These are phyloP conservation scores for Gossypium aridum DNA, from an alignment of 441 rosid species.

Conservation along the genomic window DNA sequence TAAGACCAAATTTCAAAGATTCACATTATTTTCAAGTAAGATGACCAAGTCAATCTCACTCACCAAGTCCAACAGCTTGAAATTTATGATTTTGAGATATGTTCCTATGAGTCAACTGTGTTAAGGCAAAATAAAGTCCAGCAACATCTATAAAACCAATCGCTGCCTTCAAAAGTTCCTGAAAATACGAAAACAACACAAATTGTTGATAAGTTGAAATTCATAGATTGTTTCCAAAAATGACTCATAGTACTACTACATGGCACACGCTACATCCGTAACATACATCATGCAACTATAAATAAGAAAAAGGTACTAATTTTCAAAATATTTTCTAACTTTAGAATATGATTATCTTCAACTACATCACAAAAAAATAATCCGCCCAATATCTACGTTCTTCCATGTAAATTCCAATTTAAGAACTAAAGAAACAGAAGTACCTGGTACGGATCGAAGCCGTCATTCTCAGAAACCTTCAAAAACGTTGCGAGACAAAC, in stretches of 20 bases:
- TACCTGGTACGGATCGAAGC: constrained; percentile 82
- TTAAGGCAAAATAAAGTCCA: constrained; percentile 80
- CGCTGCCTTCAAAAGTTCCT: constrained; percentile 85
- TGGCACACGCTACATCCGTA: not conserved
- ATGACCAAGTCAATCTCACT: constrained; percentile 10
- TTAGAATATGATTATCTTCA: not conserved
- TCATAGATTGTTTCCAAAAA: not conserved
- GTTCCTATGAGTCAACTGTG: constrained; percentile 85
- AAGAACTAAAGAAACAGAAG: too few species aligned
- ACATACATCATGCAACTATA: not conserved
- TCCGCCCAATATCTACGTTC: not conserved
- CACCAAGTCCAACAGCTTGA: constrained; percentile 96
- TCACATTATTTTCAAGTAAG: too few species aligned
- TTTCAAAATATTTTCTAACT: not conserved
- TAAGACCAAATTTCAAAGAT: too few species aligned
- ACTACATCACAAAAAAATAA: not conserved
- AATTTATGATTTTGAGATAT: constrained; percentile 93
- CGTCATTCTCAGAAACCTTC: constrained; percentile 76
- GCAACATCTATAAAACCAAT: constrained; percentile 92
- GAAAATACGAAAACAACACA: not conserved
- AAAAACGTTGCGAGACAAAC: constrained; percentile 91
- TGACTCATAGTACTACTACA: not conserved
- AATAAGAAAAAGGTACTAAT: not conserved
- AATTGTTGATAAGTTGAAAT: not conserved
- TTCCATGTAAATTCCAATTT: not conserved